These are phyloP conservation scores for Diospyros kaki DNA, from an alignment of 148 eudicot genomes.

Conservation along the genomic window DNA sequence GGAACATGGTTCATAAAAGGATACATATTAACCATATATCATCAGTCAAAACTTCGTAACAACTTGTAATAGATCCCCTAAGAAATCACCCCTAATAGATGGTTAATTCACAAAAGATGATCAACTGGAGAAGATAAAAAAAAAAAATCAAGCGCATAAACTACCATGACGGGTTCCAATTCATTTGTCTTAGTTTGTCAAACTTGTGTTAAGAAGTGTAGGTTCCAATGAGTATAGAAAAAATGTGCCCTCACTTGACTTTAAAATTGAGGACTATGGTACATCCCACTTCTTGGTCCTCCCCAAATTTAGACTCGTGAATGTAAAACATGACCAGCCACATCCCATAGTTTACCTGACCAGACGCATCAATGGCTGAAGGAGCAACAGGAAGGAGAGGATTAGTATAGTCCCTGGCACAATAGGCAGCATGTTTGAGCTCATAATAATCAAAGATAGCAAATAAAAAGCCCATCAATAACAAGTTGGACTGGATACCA, in stretches of 20 bases:
- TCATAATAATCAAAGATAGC: neutral
- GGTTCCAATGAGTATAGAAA: too few species aligned
- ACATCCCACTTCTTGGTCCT: too few species aligned
- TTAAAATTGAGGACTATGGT: too few species aligned
- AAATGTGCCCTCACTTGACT: too few species aligned
- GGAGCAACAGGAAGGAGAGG: slow-evolving; percentile 90
- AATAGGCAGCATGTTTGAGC: slow-evolving; percentile 5
- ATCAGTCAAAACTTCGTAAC: neutral
- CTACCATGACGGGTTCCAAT: neutral
- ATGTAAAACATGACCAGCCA: neutral
- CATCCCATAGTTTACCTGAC: slow-evolving; percentile 60
- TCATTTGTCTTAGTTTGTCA: neutral
- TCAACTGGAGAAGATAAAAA: too few species aligned
- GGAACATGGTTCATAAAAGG: too few species aligned
- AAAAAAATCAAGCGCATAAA: neutral
- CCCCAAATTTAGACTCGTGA: too few species aligned
- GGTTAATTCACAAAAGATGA: neutral
- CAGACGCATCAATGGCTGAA: slow-evolving; percentile 85
- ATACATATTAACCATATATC: neutral
- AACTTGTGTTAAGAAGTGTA: too few species aligned
- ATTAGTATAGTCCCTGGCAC: slow-evolving; percentile 90
- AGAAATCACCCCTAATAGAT: slow-evolving; percentile 4
- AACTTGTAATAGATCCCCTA: slow-evolving; percentile 2
- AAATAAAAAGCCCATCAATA: neutral
- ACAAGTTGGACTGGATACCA: neutral